Evolutionary conservation across 1,139 yeast genomes (phyloP).

Genomic region (Arxiozyma telluris): DNA sequence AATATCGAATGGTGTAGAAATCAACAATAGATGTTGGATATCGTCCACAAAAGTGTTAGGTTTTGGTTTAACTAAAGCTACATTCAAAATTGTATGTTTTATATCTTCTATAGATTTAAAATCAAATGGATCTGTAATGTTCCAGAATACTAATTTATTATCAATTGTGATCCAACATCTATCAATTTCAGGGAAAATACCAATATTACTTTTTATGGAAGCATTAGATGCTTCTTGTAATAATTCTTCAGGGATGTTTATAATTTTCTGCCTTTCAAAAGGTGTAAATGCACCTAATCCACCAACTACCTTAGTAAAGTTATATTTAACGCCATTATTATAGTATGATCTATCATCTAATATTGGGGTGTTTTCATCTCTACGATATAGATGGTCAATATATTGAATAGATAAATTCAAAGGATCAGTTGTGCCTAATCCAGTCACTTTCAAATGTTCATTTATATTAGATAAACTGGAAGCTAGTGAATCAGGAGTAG

Average conservation of each 20-base stretch:
- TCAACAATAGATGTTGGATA: slow-evolving; percentile 61
- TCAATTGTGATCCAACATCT: slow-evolving; percentile 87
- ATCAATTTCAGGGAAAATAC: slow-evolving; percentile 71
- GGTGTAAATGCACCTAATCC: slow-evolving; percentile 53
- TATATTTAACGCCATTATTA: slow-evolving; percentile 37
- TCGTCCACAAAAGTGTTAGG: slow-evolving; percentile 70
- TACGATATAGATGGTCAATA: slow-evolving; percentile 32
- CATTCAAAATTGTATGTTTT: slow-evolving; percentile 66
- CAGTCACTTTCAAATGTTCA: slow-evolving; percentile 24
- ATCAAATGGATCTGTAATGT: slow-evolving; percentile 51
- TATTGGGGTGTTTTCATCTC: slow-evolving; percentile 35
- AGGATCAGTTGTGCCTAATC: slow-evolving; percentile 27
- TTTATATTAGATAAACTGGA: slow-evolving; percentile 6
- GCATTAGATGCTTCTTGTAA: slow-evolving; percentile 62
- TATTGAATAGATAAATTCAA: slow-evolving; percentile 35
- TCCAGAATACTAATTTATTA: slow-evolving; percentile 78
- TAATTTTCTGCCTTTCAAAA: slow-evolving; percentile 60
- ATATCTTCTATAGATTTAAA: slow-evolving; percentile 78
- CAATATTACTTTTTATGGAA: slow-evolving; percentile 66
- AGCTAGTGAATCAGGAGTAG: slow-evolving; percentile 2
- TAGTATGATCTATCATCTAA: slow-evolving; percentile 35
- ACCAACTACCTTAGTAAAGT: slow-evolving; percentile 32
- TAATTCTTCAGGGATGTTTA: slow-evolving; percentile 74
- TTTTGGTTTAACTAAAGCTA: slow-evolving; percentile 70
- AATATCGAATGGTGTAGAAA: slow-evolving; percentile 75